Percentiles rank a stretch among this genome's conserved stretches.
These are phyloP conservation scores for Cokeromyces recurvatus DNA, from an alignment of 371 early-diverging fungal species.

Conservation along the genomic window DNA sequence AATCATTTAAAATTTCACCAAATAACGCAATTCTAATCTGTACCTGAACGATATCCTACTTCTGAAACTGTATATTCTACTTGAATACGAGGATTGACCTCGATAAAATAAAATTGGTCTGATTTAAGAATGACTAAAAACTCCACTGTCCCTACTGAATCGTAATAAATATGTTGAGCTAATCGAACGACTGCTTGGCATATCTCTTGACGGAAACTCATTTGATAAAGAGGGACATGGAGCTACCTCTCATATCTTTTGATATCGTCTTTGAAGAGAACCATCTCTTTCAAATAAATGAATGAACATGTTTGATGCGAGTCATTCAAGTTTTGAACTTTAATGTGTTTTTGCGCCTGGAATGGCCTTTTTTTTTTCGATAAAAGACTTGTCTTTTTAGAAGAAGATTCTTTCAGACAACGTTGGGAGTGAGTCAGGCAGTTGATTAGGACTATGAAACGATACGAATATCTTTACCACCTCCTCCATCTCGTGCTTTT, in stretches of 20 bases:
- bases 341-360: constrained; percentile 89
- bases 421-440: constrained; percentile 23
- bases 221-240: constrained; percentile 28
- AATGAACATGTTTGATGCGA: constrained; percentile 61
- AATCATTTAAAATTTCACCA: constrained; percentile 17
- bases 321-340: constrained; percentile 81
- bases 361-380: constrained; percentile 87
- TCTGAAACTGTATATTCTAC: constrained; percentile 67
- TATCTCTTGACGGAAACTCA: constrained; percentile 16
- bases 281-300: constrained; percentile 88
- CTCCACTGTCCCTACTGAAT: constrained; percentile 74
- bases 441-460: constrained; percentile 27
- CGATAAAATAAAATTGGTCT: constrained; percentile 23
- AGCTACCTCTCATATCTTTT: constrained; percentile 80
- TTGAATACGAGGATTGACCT: constrained; percentile 37
- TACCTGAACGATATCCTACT: constrained; percentile 70
- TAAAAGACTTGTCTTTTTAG: constrained; percentile 40
- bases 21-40: constrained; percentile 34
- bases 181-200: constrained; percentile 26
- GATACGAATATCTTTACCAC: constrained; percentile 88
- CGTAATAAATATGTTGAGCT: constrained; percentile 23
- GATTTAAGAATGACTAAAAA: constrained; percentile 61
- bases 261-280: constrained; percentile 81
- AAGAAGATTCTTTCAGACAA: constrained; percentile 35
- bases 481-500: constrained; percentile 86